Evolutionary conservation across 345 rosid genomes (phyloP), one percentile per base, ranked within the genome.

Genomic region (Kandelia obovata): DNA sequence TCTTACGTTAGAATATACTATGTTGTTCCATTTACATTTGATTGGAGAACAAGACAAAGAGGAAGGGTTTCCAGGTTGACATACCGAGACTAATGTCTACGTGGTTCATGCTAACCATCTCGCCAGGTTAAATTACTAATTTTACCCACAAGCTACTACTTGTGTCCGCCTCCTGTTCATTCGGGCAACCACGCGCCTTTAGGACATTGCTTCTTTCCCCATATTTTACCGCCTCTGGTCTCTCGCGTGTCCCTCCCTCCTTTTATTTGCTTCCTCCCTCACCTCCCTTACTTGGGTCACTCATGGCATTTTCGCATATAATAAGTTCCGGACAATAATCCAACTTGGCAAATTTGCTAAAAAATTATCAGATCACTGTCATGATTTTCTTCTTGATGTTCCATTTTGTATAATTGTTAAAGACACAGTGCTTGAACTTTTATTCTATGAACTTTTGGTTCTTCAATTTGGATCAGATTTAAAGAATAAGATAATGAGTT

Each of bases 151-250:
- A 39, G 46, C 46, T 4, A 27, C 25, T 25, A 66, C 60, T 52
- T 59, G 49, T 53, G 60, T 53, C 69, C 32, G 31, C 32, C n/a
- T 35, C 26, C 30, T 31, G 47, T 23, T 53, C 28, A 8, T 21
- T 23, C 6, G 7, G 66, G 76, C 79, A 73, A 15, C 62, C 66
- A 52, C 83, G 85, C 77, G 88, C 78, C 83, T 1, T 32, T 37
- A 31, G 58, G 25, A 25, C 58, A 71, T 3, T 27, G 56, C 77
- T 53, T 34, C 43, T 4, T 19, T 20, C 4, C 53, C 60, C 74
- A 58, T 52, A 19, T 43, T 4, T 64, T 59, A 62, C 76, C 66
- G 35, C 66, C 66, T 71, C 70, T 46, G 34, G 53, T 58, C 7
- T 53, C 71, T 43, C 53, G 61, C 77, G 75, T 73, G 72, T 69